These are phyloP conservation scores for Phytophthora sojae DNA, from an alignment of 352 stramenopile species.

Conservation along the genomic window DNA sequence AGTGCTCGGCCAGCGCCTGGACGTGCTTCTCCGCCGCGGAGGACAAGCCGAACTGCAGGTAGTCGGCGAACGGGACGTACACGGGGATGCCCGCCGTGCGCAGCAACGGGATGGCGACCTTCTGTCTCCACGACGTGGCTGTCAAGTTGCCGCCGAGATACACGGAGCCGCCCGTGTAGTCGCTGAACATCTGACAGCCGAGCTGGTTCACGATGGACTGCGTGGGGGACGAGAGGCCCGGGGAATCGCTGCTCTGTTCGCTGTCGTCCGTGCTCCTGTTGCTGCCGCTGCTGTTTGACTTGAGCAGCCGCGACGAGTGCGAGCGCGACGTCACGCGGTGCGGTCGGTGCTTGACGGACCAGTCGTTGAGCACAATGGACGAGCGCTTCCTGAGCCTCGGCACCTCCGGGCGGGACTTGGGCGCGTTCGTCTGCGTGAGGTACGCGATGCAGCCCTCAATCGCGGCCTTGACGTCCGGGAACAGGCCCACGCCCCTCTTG, in stretches of 20 bases:
- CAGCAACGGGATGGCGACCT: constrained; percentile 74
- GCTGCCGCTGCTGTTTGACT: constrained; percentile 46
- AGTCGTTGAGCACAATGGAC: constrained; percentile 79
- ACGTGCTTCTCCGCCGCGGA: constrained; percentile 41
- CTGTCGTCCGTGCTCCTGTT: constrained; percentile 43
- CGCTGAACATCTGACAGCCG: constrained; percentile 53
- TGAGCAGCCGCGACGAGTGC: constrained; percentile 65
- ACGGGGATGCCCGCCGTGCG: constrained; percentile 78
- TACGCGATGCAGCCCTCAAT: constrained; percentile 59
- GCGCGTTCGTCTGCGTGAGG: constrained; percentile 59
- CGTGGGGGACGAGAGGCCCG: constrained; percentile 17
- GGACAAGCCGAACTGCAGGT: constrained; percentile 67
- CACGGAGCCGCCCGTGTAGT: constrained; percentile 60
- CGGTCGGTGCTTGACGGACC: constrained; percentile 61
- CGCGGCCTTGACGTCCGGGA: constrained; percentile 52
- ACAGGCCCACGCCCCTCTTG: constrained; percentile 60
- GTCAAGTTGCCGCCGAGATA: constrained; percentile 83
- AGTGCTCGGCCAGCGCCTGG: constrained; percentile 44
- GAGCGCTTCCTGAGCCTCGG: constrained; percentile 77
- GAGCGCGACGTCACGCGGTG: constrained; percentile 67
- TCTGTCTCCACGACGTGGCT: constrained; percentile 78
- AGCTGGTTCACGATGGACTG: constrained; percentile 53
- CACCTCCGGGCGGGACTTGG: constrained; percentile 47
- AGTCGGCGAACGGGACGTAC: constrained; percentile 81
- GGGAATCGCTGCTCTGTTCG: constrained; percentile 25